A percentile compares a stretch with the other conserved stretches of the same genome.
These are phyloP conservation scores for Cucumis sativus DNA, from an alignment of 306 rosid species.

Conservation along the genomic window DNA sequence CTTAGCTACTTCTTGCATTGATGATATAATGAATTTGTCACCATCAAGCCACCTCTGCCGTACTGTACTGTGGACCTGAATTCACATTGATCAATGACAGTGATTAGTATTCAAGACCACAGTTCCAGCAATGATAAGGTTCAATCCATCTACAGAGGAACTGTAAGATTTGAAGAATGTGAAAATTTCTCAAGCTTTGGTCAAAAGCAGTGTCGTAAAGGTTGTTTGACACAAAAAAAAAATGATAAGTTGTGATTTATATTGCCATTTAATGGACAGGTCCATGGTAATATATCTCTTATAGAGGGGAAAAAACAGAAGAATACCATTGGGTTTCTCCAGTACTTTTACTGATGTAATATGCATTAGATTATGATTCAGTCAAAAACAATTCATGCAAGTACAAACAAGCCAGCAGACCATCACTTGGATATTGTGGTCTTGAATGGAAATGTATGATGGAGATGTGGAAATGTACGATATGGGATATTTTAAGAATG, in stretches of 20 bases:
- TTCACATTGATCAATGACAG: background rate
- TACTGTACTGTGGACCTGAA: slow-evolving; percentile 77
- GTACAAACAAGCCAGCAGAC: background rate
- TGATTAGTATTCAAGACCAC: background rate
- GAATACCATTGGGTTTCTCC: background rate
- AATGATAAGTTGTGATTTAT: background rate
- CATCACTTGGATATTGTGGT: no score
- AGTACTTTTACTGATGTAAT: background rate
- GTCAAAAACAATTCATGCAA: background rate
- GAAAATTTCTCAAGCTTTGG: background rate
- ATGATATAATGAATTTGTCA: slow-evolving; percentile 59
- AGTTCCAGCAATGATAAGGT: background rate
- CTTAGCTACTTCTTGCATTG: slow-evolving; percentile 64
- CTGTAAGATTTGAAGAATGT: background rate
- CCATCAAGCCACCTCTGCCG: slow-evolving; percentile 83
- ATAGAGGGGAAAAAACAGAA: background rate
- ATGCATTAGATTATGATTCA: slow-evolving; percentile 1
- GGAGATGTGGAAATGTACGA: no score
- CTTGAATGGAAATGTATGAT: no score
- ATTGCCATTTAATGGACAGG: background rate
- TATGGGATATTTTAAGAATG: background rate
- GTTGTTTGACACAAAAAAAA: background rate
- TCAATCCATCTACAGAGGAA: background rate
- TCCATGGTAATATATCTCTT: background rate
- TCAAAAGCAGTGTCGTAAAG: background rate